Evolutionary conservation across 2,329 filamentous ascomycete genomes (phyloP), one percentile per base, ranked within the genome.

Genomic region (Chaetomiaceae sp.): DNA sequence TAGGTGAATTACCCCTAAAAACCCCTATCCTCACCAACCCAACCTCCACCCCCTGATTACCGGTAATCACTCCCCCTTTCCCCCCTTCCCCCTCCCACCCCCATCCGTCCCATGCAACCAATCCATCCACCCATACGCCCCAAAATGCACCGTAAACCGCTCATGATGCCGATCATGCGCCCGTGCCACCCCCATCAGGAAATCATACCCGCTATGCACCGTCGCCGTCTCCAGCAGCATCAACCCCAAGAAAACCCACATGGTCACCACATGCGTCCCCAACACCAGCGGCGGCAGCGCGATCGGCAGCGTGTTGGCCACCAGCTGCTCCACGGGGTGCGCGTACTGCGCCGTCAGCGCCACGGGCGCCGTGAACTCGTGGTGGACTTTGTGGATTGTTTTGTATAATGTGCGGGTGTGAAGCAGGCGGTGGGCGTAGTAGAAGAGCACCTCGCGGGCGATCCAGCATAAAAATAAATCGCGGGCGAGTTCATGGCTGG

Each of bases 161-260:
- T 81, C 78, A 65, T 83, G 80, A 59, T 83, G 80, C 27, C 74
- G 64, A 65, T 83, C 80, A 65, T 83, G 80, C 63, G 73, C 74
- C 58, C 67, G 69, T 0, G 78, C 78, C 50, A 63, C 71, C 53
- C 70, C 71, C 55, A 53, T 61, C 15, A 80, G 72, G 58, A 81
- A 81, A 47, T 82, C 78, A 62, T 79, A 82, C 6, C 80, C 81
- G 55, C 77, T 80, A 63, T 83, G 79, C 50, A 81, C 79, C 0
- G 74, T 77, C 3, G 71, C 68, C 40, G 80, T 81, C 64, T 81
- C 75, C 2, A 77, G 53, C 5, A 82, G 68, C 65, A 76, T 74
- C 14, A 68, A 71, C 0, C 69, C 72, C 39, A 80, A 56, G 56
- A 79, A 82, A 1, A 64, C 57, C 75, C 76, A 80, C 61, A 77